Percentiles rank a stretch among this genome's conserved stretches.
Conservation (phyloP, 768 basidiomycete genomes). For the Pulveroboletus frians region DNA sequence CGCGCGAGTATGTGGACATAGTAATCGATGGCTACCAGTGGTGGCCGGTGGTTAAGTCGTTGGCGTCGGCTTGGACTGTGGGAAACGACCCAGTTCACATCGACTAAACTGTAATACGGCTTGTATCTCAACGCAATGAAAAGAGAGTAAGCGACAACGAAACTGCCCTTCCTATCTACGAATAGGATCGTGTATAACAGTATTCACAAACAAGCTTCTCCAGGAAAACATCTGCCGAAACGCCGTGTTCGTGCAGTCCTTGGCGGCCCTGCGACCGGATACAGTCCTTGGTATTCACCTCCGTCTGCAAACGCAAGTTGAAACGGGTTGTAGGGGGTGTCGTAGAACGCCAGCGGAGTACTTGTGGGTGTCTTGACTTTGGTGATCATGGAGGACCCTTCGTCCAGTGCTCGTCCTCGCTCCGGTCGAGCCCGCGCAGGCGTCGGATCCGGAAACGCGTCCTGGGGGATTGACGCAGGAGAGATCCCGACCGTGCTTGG, state of each 20-base stretch:
- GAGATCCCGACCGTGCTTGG: not conserved
- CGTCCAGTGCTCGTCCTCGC: not conserved
- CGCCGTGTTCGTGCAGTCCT: slow-evolving; percentile 8
- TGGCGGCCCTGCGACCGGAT: slow-evolving; percentile 7
- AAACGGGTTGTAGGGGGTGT: slow-evolving; percentile 21
- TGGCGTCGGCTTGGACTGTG: slow-evolving; percentile 3
- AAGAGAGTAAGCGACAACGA: not conserved
- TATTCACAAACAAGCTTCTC: slow-evolving; percentile 11
- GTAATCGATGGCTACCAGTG: not conserved
- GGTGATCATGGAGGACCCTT: not conserved
- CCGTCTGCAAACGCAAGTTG: slow-evolving; percentile 10
- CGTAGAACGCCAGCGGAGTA: slow-evolving; percentile 1
- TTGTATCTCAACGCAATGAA: not conserved
- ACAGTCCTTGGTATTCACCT: slow-evolving; percentile 1
- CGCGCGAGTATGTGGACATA: slow-evolving; percentile 17
- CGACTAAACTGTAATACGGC: not conserved
- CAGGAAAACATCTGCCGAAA: slow-evolving; percentile 14
- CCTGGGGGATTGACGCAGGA: slow-evolving; percentile 14
- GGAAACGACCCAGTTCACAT: slow-evolving; percentile 8
- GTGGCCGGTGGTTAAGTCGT: not conserved
- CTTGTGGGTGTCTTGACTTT: not conserved
- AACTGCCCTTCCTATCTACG: not conserved
- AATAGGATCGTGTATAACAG: not conserved
- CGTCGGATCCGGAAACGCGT: slow-evolving; percentile 23
- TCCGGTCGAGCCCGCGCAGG: not conserved